A percentile compares a stretch with the other conserved stretches of the same genome.
phyloP scores from a whole-genome alignment of 768 basidiomycete genomes.

The Kwoniella shandongensis region DNA sequence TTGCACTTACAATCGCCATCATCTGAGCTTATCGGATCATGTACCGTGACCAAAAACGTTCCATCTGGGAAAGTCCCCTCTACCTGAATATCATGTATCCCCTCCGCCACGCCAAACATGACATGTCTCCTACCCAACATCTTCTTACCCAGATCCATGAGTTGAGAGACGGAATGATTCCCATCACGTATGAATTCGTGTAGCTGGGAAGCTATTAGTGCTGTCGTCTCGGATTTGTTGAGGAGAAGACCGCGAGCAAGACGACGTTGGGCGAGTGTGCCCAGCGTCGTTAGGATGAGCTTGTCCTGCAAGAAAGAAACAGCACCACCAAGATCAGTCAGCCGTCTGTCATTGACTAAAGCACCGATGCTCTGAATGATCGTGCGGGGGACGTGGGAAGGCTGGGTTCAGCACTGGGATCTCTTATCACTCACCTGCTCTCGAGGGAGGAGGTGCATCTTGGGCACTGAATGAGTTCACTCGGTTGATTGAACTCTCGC shows the following conservation, averaged over 20 bases:
- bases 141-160: constrained; percentile 92
- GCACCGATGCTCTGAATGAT: too few species aligned
- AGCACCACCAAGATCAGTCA: too few species aligned
- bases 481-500: too few species aligned
- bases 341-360: too few species aligned
- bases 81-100: constrained; percentile 85
- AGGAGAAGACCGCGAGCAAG: constrained; percentile 87
- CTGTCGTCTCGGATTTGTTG: constrained; percentile 82
- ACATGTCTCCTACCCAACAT: constrained; percentile 87
- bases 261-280: constrained; percentile 87
- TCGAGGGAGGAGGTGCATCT: constrained; percentile 39
- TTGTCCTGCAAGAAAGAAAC: constrained; percentile 50
- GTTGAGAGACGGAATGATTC: constrained; percentile 71
- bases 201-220: constrained; percentile 84
- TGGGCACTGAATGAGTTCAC: neutral
- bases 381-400: neutral
- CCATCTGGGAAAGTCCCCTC: constrained; percentile 80
- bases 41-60: constrained; percentile 90
- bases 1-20: constrained; percentile 61
- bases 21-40: constrained; percentile 87
- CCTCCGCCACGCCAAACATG: constrained; percentile 67
- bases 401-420: neutral
- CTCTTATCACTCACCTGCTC: constrained; percentile 35
- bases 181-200: constrained; percentile 96
- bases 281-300: constrained; percentile 55